Percentiles rank a stretch among this genome's conserved stretches.
Conservation (phyloP, 2,329 filamentous ascomycete species). For the Leptographium lundbergii region DNA sequence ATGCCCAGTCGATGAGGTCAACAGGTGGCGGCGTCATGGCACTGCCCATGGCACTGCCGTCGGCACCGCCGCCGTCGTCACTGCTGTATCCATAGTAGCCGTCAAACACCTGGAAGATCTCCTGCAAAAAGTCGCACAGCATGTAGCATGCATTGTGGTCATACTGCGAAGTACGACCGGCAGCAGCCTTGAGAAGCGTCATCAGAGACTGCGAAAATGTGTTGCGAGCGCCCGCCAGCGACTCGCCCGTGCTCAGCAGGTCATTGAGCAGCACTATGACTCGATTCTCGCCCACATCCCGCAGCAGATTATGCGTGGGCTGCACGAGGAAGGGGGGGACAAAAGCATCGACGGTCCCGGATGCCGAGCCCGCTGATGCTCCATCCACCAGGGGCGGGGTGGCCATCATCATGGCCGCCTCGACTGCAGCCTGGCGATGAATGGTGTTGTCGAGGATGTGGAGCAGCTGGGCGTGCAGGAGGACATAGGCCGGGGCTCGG, state of each 20-base stretch:
- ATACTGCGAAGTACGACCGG: constrained; percentile 64
- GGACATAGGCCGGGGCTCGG: constrained; percentile 62
- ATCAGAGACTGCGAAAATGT: constrained; percentile 69
- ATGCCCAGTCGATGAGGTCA: constrained; percentile 59
- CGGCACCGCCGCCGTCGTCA: constrained; percentile 4
- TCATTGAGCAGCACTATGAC: constrained; percentile 73
- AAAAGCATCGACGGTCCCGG: constrained; percentile 24
- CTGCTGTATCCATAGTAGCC: constrained; percentile 27
- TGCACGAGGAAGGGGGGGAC: constrained; percentile 43
- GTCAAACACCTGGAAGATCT: constrained; percentile 54
- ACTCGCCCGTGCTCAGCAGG: constrained; percentile 46
- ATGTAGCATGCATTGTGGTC: constrained; percentile 78
- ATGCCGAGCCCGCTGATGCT: background rate
- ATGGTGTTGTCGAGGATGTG: constrained; percentile 71
- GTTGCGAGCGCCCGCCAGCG: constrained; percentile 36
- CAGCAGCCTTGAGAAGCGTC: constrained; percentile 57
- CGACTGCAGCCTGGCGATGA: constrained; percentile 53
- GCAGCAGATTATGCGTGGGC: constrained; percentile 48
- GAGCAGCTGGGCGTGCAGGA: constrained; percentile 73
- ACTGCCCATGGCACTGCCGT: no score
- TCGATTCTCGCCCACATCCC: constrained; percentile 80
- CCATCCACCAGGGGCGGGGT: constrained; percentile 19
- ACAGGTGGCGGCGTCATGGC: constrained; percentile 5
- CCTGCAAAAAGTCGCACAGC: constrained; percentile 83
- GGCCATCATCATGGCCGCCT: constrained; percentile 22